A percentile compares a stretch with the other conserved stretches of the same genome.
phyloP scores from a whole-genome alignment of 306 rosid genomes.

The Castanopsis chinensis region DNA sequence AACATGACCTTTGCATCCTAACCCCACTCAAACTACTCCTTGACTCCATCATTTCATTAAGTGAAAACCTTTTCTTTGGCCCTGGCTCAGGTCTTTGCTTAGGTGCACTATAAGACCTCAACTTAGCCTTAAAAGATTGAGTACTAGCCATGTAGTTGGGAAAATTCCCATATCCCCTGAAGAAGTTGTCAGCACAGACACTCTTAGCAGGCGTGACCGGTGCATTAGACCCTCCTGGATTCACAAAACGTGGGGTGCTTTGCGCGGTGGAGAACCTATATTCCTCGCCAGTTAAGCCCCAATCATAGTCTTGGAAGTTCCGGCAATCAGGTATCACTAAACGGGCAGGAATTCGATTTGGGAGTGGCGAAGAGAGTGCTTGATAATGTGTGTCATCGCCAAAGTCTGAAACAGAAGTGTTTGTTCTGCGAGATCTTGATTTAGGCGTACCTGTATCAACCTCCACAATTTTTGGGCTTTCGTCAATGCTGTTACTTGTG shows the following conservation, averaged over 20 bases:
- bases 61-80: slow-evolving; percentile 57
- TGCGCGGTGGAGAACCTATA: slow-evolving; percentile 83
- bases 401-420: slow-evolving; percentile 62
- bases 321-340: slow-evolving; percentile 43
- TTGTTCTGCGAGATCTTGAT: slow-evolving; percentile 67
- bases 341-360: slow-evolving; percentile 38
- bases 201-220: slow-evolving; percentile 62
- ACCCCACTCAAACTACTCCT: slow-evolving; percentile 76
- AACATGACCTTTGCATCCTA: slow-evolving; percentile 80
- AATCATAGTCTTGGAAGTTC: slow-evolving; percentile 52
- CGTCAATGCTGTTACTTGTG: slow-evolving; percentile 46
- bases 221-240: slow-evolving; percentile 42
- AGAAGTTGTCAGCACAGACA: slow-evolving; percentile 37
- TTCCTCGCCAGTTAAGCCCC: slow-evolving; percentile 72
- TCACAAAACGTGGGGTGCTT: slow-evolving; percentile 71
- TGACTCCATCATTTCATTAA: slow-evolving; percentile 68
- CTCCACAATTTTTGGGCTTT: slow-evolving; percentile 80
- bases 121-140: slow-evolving; percentile 74
- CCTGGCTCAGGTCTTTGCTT: slow-evolving; percentile 80
- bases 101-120: slow-evolving; percentile 88
- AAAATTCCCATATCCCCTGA: slow-evolving; percentile 40
- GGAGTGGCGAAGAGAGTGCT: slow-evolving; percentile 50
- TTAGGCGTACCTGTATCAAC: slow-evolving; percentile 78
- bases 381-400: slow-evolving; percentile 55
- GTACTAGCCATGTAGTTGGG: slow-evolving; percentile 82